A percentile compares a stretch with the other conserved stretches of the same genome.
These are phyloP conservation scores for Aspergillus campestris DNA, from an alignment of 495 filamentous ascomycete species.

Conservation along the genomic window DNA sequence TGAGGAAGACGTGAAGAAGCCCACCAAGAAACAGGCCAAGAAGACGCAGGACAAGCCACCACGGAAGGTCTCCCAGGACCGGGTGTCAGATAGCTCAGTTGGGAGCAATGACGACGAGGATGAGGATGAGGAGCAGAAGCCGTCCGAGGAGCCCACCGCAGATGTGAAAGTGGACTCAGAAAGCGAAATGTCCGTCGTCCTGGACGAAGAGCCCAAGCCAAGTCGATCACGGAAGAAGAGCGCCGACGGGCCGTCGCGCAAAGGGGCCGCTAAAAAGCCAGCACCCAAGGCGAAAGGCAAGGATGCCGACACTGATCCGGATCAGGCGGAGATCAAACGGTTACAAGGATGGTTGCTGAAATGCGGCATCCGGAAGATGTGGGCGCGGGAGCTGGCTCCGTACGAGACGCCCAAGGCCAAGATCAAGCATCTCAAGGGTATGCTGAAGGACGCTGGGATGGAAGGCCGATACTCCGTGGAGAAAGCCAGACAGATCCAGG, in stretches of 20 bases:
- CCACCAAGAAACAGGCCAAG: conserved; percentile 14
- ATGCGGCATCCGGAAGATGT: conserved; percentile 91
- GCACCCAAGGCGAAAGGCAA: conserved; percentile 27
- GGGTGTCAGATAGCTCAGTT: conserved; percentile 15
- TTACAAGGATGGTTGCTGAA: conserved; percentile 82
- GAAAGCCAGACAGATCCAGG: conserved; percentile 78
- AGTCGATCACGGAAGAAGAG: conserved; percentile 39
- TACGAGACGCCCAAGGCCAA: conserved; percentile 70
- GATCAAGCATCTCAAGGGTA: conserved; percentile 67
- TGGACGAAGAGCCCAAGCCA: conserved; percentile 58
- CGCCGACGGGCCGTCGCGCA: conserved; percentile 21
- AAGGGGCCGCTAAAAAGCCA: conserved; percentile 23
- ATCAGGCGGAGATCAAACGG: conserved; percentile 80
- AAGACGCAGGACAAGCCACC: conserved; percentile 13
- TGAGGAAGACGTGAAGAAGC: conserved; percentile 21
- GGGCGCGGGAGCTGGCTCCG: conserved; percentile 71
- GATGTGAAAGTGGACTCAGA: conserved; percentile 48
- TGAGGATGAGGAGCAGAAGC: conserved; percentile 16
- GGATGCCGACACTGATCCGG: conserved; percentile 47
- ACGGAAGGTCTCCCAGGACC: conserved; percentile 19
- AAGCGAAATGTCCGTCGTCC: conserved; percentile 70
- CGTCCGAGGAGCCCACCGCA: conserved; percentile 18
- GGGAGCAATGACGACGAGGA: not conserved
- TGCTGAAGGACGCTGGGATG: conserved; percentile 80
- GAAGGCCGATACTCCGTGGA: conserved; percentile 74